These are phyloP conservation scores for Phaseolus lunatus DNA, from an alignment of 306 rosid species.

Conservation along the genomic window DNA sequence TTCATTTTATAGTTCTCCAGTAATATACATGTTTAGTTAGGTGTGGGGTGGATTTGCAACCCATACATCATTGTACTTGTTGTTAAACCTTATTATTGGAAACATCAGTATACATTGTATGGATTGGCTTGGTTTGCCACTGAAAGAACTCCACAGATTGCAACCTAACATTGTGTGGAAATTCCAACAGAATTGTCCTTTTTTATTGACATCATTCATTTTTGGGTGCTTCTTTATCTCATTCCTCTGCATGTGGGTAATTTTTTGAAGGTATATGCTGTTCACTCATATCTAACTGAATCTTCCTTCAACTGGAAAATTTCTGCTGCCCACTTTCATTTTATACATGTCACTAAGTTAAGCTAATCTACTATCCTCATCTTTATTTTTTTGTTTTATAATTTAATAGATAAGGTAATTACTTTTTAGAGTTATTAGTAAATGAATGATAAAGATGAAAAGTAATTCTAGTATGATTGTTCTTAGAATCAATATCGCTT, in stretches of 20 bases:
- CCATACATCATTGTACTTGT: constrained; percentile 51
- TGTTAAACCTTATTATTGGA: constrained; percentile 49
- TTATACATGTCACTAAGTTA: neutral
- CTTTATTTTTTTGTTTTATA: too few relatives aligned
- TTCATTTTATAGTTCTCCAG: constrained; percentile 34
- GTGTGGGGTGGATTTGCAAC: constrained; percentile 54
- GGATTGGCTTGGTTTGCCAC: constrained; percentile 56
- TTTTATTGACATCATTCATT: constrained; percentile 25
- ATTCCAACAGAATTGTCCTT: neutral
- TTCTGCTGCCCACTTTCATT: neutral
- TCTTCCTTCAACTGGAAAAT: neutral
- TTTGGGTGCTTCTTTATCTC: neutral
- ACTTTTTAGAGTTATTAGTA: too few relatives aligned
- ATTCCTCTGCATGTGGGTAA: neutral
- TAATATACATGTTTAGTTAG: constrained; percentile 52
- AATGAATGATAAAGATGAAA: too few relatives aligned
- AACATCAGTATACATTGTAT: constrained; percentile 48
- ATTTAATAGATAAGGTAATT: too few relatives aligned
- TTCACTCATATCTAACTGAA: neutral
- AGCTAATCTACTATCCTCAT: neutral
- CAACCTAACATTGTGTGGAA: constrained; percentile 1
- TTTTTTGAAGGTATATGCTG: neutral
- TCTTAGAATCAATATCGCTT: too few relatives aligned
- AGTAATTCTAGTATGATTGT: too few relatives aligned
- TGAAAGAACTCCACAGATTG: constrained; percentile 35